phyloP scores from a whole-genome alignment of 2,329 filamentous ascomycete genomes.

The Malbranchea cinnamomea region DNA sequence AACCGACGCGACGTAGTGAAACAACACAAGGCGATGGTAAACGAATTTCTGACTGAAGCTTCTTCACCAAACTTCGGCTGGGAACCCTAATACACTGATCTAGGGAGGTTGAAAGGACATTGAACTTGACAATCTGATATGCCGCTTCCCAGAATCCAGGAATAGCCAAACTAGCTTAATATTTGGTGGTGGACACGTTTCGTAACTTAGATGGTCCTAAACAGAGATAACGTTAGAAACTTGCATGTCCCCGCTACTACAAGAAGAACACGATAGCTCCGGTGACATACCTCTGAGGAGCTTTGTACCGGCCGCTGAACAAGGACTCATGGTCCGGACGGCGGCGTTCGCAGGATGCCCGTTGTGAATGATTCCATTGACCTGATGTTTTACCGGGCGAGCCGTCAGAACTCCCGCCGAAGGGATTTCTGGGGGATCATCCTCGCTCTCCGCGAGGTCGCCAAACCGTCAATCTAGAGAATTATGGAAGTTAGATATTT shows the following conservation, averaged over 20 bases:
- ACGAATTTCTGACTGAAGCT: no score
- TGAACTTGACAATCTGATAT: no score
- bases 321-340: slow-evolving; percentile 16
- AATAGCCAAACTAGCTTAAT: slow-evolving; percentile 4
- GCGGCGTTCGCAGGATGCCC: slow-evolving; percentile 19
- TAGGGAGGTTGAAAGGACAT: no score
- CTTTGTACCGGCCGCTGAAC: slow-evolving; percentile 21
- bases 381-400: slow-evolving; percentile 29
- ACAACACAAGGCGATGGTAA: no score
- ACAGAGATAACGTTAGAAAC: slow-evolving; percentile 2
- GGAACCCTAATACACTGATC: no score
- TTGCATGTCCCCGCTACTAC: slow-evolving; percentile 1
- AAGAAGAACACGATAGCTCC: not conserved
- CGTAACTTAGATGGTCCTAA: slow-evolving; percentile 31
- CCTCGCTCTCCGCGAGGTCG: slow-evolving; percentile 79
- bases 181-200: slow-evolving; percentile 17
- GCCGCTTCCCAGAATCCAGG: no score
- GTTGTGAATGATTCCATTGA: slow-evolving; percentile 18
- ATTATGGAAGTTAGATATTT: slow-evolving; percentile 6
- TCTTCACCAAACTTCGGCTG: no score
- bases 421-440: slow-evolving; percentile 50
- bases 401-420: slow-evolving; percentile 40
- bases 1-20: no score
- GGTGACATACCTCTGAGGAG: slow-evolving; percentile 23
- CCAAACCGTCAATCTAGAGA: slow-evolving; percentile 69